Percentiles rank a stretch among this genome's conserved stretches.
Conservation (phyloP, 2,329 filamentous ascomycete genomes). For the Leptosphaerulina australis region DNA sequence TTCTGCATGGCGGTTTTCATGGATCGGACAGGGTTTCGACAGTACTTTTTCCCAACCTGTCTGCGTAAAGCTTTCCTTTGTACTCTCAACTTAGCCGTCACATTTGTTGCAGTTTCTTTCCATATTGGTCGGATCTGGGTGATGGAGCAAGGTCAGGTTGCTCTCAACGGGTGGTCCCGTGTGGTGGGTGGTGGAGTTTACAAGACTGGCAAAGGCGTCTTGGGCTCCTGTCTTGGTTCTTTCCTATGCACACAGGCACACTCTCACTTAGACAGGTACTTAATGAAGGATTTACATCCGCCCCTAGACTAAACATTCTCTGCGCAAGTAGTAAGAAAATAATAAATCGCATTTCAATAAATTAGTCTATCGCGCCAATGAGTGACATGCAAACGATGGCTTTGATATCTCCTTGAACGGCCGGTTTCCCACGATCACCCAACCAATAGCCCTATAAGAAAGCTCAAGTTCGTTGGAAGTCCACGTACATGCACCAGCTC, state of each 20-base stretch:
- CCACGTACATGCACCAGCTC: too few species aligned
- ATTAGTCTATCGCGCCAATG: background rate
- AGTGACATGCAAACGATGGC: background rate
- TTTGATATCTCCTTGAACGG: too few species aligned
- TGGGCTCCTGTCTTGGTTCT: slow-evolving; percentile 28
- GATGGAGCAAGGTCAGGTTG: slow-evolving; percentile 16
- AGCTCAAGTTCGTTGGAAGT: too few species aligned
- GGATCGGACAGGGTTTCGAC: slow-evolving; percentile 30
- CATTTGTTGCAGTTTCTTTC: slow-evolving; percentile 37
- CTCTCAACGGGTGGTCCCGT: slow-evolving; percentile 15
- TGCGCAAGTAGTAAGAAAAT: slow-evolving; percentile 42
- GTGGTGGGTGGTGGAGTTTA: slow-evolving; percentile 36
- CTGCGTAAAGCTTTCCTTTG: slow-evolving; percentile 29
- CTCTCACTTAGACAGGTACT: slow-evolving; percentile 48
- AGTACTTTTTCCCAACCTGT: slow-evolving; percentile 22
- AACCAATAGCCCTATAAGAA: too few species aligned
- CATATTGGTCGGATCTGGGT: slow-evolving; percentile 23
- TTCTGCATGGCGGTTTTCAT: slow-evolving; percentile 37
- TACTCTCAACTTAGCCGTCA: slow-evolving; percentile 31
- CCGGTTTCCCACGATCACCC: too few species aligned
- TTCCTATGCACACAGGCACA: slow-evolving; percentile 38
- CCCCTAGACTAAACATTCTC: slow-evolving; percentile 45
- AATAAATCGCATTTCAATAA: slow-evolving; percentile 19
- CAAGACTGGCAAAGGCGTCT: slow-evolving; percentile 44
- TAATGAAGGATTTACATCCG: slow-evolving; percentile 50